phyloP scores from a whole-genome alignment of 139 green algal species.

The Pycnococcus provasolii region DNA sequence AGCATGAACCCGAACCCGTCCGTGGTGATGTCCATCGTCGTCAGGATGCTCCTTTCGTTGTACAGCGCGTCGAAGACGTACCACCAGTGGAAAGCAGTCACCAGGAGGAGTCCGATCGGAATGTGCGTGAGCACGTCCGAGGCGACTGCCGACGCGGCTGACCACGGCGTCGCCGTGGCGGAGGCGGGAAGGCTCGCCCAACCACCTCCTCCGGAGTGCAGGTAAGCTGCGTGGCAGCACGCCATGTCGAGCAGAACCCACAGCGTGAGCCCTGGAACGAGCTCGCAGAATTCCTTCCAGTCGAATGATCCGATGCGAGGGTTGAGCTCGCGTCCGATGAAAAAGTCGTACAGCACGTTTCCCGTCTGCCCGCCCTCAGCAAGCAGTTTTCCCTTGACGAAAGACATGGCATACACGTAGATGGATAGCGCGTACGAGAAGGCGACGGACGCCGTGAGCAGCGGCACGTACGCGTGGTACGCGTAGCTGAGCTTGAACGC shows the following conservation, averaged over 20 bases:
- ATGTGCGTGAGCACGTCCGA: no score
- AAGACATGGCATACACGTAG: slow-evolving; percentile 19
- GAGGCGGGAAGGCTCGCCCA: not conserved
- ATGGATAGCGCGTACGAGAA: slow-evolving; percentile 18
- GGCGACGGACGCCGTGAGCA: slow-evolving; percentile 20
- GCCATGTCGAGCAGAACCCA: slow-evolving; percentile 28
- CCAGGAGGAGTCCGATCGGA: not conserved
- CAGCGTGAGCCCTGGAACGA: slow-evolving; percentile 22
- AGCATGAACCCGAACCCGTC: slow-evolving; percentile 99
- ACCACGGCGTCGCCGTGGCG: not conserved
- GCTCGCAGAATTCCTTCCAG: slow-evolving; percentile 31
- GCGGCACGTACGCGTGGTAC: slow-evolving; percentile 11
- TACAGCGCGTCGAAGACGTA: slow-evolving; percentile 29
- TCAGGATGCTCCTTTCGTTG: slow-evolving; percentile 56
- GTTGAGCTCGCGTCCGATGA: slow-evolving; percentile 32
- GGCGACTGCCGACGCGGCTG: no score
- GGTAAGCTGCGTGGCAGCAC: slow-evolving; percentile 14
- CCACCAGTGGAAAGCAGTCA: slow-evolving; percentile 18
- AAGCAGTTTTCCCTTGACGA: slow-evolving; percentile 8
- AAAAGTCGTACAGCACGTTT: slow-evolving; percentile 30
- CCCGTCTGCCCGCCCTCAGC: slow-evolving; percentile 24
- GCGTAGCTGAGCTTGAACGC: slow-evolving; percentile 6
- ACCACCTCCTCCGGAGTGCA: not conserved
- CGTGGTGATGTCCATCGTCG: slow-evolving; percentile 96
- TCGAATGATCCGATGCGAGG: slow-evolving; percentile 27